Percentiles rank a stretch among this genome's conserved stretches.
Conservation (phyloP, 2,329 filamentous ascomycete genomes). For the Neofusicoccum sp. region DNA sequence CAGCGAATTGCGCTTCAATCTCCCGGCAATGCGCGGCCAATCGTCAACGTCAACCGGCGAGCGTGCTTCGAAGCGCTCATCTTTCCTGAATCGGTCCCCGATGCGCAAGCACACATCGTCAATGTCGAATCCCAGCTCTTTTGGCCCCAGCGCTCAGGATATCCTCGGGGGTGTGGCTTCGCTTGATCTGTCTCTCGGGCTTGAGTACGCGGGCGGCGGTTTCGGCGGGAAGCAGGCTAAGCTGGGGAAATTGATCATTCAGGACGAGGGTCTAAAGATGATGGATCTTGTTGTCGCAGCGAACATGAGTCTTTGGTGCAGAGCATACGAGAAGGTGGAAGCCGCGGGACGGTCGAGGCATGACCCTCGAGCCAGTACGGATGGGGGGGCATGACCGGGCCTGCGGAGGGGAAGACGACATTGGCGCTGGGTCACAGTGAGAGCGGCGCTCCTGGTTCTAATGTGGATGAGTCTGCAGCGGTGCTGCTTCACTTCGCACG, state of each 20-base stretch:
- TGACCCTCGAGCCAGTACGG: constrained; percentile 1
- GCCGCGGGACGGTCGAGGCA: constrained; percentile 15
- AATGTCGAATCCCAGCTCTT: constrained; percentile 21
- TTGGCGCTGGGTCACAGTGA: background rate
- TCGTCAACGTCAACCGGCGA: constrained; percentile 35
- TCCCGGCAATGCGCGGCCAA: constrained; percentile 51
- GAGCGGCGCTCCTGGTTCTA: background rate
- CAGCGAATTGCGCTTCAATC: constrained; percentile 88
- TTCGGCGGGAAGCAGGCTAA: constrained; percentile 86
- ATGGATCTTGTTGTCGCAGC: constrained; percentile 87
- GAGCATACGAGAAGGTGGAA: constrained; percentile 67
- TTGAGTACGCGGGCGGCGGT: constrained; percentile 83
- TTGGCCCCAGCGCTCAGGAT: background rate
- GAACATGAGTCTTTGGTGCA: constrained; percentile 94
- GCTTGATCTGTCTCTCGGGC: constrained; percentile 75
- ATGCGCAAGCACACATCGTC: constrained; percentile 35
- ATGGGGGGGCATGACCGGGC: background rate
- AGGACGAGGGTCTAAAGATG: constrained; percentile 93
- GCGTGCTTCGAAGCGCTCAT: constrained; percentile 34
- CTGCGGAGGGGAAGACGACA: background rate
- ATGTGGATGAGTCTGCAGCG: background rate
- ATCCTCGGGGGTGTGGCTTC: constrained; percentile 32
- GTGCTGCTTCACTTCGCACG: background rate
- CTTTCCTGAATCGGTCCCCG: constrained; percentile 37
- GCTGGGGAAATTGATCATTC: constrained; percentile 87